Conservation (phyloP, 2,329 filamentous ascomycete species). For the Akanthomyces lecanii region DNA sequence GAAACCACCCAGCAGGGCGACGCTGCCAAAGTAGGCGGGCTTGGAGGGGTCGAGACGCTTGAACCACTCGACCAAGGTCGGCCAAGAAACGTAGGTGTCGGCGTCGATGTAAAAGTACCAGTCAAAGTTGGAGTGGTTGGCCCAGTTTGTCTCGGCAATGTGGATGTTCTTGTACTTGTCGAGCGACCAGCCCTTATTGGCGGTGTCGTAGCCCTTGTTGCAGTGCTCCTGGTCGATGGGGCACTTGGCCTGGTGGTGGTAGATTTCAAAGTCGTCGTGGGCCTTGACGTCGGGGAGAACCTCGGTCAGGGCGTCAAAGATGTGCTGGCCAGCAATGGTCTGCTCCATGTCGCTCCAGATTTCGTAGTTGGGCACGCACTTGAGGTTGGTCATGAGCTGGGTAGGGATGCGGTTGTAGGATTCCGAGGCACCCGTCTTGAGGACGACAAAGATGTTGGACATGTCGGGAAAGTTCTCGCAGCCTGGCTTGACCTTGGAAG, state of each 20-base stretch:
- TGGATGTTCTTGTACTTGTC: constrained; percentile 62
- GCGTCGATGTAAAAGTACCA: constrained; percentile 60
- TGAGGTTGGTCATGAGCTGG: constrained; percentile 49
- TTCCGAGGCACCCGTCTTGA: constrained; percentile 57
- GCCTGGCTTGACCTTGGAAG: constrained; percentile 22
- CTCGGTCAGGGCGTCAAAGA: constrained; percentile 44
- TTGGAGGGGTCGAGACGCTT: constrained; percentile 38
- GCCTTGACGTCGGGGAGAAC: constrained; percentile 41
- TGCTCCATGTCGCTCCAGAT: constrained; percentile 56
- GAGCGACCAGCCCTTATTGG: constrained; percentile 44
- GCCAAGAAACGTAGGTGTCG: constrained; percentile 54
- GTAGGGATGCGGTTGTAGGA: constrained; percentile 48
- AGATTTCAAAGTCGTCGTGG: constrained; percentile 49
- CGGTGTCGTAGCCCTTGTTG: constrained; percentile 28
- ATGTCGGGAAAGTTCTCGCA: constrained; percentile 41
- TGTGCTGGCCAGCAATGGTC: constrained; percentile 39
- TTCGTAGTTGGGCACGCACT: constrained; percentile 47
- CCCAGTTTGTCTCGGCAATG: constrained; percentile 52
- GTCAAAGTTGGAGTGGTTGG: constrained; percentile 46
- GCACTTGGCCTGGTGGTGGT: constrained; percentile 42
- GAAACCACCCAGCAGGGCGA: constrained; percentile 38
- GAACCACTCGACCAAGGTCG: constrained; percentile 48
- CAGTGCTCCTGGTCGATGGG: constrained; percentile 42
- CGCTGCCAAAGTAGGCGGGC: constrained; percentile 48
- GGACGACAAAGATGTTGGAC: constrained; percentile 45